Base-by-base conservation (phyloP, 108 stramenopile species). In the Pseudonitzschia multistriata region DNA sequence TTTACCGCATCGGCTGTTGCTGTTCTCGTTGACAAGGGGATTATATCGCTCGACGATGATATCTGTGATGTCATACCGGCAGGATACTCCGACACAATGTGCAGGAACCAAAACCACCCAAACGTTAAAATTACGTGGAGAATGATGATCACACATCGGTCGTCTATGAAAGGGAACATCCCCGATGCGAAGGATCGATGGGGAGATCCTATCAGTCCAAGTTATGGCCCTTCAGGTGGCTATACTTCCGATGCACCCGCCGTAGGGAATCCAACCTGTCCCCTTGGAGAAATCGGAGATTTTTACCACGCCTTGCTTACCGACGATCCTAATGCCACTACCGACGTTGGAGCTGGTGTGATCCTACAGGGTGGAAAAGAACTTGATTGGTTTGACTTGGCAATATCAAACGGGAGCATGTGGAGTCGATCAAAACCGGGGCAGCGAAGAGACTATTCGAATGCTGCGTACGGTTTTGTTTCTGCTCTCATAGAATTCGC, bases 121-220 rank as follows among this genome's bases (percentile, higher is more conserved):
- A 28, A 68, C 24, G 59, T 8, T 30, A 30, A 30, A 27, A 47
- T 75, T 17, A 70, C 67, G 11, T 70, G 74, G 74, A 48, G 68
- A 31, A 75, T 75, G 74, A 10, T 75, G 29, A 42, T 75, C 28
- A 75, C 74, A 2, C 74, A 75, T 62, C 67, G 68, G 22, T 75
- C 74, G 11, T 75, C 74, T 2, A 29, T 74, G 40, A 33, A 24
- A 57, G 39, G 0, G 3, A 30, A 70, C 39, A 45, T 70, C 37
- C 70, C 70, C 10, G 22, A 17, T 47, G 47, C 21, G 14, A 21
- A 14, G 19, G 36, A 35, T 37, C 2, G n/a, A 29, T 11, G 31
- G 21, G 49, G 39, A 11, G 24, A 64, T 24, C 6, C 37, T 2
- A 28, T 64, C 17, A 21, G n/a, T 45, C 40, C 70, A 6, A 30